phyloP scores from a whole-genome alignment of 306 rosid species.

The Ammopiptanthus mongolicus region DNA sequence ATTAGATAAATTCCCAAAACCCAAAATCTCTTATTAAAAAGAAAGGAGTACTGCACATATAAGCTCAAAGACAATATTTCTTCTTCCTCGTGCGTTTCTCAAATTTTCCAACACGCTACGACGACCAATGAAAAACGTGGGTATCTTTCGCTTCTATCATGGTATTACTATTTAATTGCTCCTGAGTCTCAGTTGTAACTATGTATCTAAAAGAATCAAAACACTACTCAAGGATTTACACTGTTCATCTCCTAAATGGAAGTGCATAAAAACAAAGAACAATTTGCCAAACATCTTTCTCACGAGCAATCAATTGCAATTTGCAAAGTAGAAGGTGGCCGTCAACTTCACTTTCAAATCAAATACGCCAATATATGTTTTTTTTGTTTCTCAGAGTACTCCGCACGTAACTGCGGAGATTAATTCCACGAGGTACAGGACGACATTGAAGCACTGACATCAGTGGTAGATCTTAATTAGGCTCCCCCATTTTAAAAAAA shows the following conservation, averaged over 20 bases:
- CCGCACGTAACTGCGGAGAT: too few species aligned
- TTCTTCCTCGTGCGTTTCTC: background rate
- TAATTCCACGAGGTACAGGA: too few species aligned
- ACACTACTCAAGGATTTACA: background rate
- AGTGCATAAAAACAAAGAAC: background rate
- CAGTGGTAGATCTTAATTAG: too few species aligned
- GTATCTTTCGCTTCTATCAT: background rate
- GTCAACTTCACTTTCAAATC: slow-evolving; percentile 3
- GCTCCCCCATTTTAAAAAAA: too few species aligned
- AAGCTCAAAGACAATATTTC: background rate
- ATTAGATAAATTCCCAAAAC: background rate
- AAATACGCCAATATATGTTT: background rate
- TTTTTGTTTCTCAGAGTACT: too few species aligned
- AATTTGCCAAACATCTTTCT: background rate
- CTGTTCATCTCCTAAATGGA: background rate
- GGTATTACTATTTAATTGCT: background rate
- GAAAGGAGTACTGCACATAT: background rate
- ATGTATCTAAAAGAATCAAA: background rate
- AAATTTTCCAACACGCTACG: background rate
- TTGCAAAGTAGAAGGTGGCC: slow-evolving; percentile 8
- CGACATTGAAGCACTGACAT: too few species aligned
- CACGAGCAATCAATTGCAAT: background rate
- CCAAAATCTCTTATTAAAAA: background rate
- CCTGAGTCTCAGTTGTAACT: background rate
- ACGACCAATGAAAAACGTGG: background rate